Conservation (phyloP, 2,329 filamentous ascomycete species). For the Clarireedia paspali region DNA sequence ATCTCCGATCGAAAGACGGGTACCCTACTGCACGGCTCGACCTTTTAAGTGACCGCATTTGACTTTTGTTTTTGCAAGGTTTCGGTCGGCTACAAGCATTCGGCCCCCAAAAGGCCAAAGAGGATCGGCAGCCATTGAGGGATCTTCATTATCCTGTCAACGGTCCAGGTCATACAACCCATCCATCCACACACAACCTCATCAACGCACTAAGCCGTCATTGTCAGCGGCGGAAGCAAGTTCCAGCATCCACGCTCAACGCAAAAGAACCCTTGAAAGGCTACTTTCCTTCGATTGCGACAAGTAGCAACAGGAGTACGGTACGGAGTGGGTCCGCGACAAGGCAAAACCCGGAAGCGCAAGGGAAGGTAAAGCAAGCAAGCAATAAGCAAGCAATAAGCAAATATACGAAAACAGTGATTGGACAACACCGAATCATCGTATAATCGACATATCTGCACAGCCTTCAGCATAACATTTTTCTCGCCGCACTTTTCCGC, state of each 20-base stretch:
- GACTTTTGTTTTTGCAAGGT: not conserved
- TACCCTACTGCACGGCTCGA: not conserved
- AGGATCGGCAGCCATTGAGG: conserved; percentile 3
- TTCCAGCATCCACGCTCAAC: conserved; percentile 5
- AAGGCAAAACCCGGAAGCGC: not conserved
- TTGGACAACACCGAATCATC: not conserved
- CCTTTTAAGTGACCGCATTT: not conserved
- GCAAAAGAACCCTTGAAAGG: conserved; percentile 2
- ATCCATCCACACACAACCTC: not conserved
- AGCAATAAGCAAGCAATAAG: not conserved
- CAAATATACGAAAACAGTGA: conserved; percentile 1
- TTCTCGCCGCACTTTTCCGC: not conserved
- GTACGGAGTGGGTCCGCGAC: conserved; percentile 2
- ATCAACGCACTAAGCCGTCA: conserved; percentile 4
- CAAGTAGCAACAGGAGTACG: not conserved
- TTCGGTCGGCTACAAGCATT: not conserved
- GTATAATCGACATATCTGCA: not conserved
- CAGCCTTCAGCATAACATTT: not conserved
- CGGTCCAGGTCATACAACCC: not conserved
- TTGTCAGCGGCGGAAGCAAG: conserved; percentile 4
- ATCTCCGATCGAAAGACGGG: not conserved
- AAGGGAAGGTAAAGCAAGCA: not conserved
- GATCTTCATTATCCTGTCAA: not conserved
- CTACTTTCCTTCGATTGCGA: not conserved
- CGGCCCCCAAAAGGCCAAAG: not conserved